phyloP scores from a whole-genome alignment of 1,139 yeast species.

The Yueomyces sp. region DNA sequence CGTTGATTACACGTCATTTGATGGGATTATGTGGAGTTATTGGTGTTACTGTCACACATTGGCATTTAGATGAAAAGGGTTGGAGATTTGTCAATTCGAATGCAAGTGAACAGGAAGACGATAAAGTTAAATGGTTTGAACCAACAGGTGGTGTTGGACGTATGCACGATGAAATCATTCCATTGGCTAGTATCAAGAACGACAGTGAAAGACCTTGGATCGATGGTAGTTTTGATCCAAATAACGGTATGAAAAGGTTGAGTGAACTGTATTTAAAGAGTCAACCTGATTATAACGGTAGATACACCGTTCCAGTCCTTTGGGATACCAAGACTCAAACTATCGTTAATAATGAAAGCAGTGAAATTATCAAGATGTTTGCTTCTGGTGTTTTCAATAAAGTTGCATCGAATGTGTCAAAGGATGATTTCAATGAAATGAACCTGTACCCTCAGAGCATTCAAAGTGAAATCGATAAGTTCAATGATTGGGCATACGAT shows the following conservation, averaged over 20 bases:
- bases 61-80: conserved; percentile 76
- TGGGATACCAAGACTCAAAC: conserved; percentile 80
- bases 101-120: conserved; percentile 38
- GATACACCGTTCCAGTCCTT: conserved; percentile 84
- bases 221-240: conserved; percentile 44
- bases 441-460: conserved; percentile 52
- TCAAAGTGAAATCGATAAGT: conserved; percentile 50
- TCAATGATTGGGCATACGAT: conserved; percentile 78
- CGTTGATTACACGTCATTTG: conserved; percentile 58
- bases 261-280: conserved; percentile 66
- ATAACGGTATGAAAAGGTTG: conserved; percentile 49
- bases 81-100: conserved; percentile 58
- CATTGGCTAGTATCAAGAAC: conserved; percentile 2
- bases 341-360: conserved; percentile 81
- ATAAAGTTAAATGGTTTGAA: conserved; percentile 16
- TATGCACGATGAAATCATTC: background rate
- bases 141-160: conserved; percentile 7
- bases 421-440: conserved; percentile 29
- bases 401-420: conserved; percentile 30
- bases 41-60: conserved; percentile 70
- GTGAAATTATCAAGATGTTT: conserved; percentile 78
- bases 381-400: conserved; percentile 52
- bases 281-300: conserved; percentile 60
- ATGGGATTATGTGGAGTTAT: conserved; percentile 56
- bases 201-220: conserved; percentile 13